These are phyloP conservation scores for Albizia julibrissin DNA, from an alignment of 306 rosid species.

Conservation along the genomic window DNA sequence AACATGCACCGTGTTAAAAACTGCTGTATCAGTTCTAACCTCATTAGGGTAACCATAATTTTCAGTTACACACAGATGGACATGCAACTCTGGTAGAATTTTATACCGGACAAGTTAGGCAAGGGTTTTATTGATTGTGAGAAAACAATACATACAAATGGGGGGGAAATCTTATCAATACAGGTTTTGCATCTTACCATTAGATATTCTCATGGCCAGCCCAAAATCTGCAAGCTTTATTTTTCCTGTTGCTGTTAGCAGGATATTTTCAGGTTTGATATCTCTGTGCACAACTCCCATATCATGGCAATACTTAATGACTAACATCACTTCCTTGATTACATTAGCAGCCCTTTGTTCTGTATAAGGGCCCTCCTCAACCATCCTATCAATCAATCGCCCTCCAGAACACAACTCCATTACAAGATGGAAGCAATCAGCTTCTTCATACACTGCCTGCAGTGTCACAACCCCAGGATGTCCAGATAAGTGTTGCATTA, in stretches of 20 bases:
- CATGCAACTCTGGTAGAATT: not conserved
- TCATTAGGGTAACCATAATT: slow-evolving; percentile 9
- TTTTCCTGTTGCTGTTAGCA: slow-evolving; percentile 76
- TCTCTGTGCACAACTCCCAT: slow-evolving; percentile 99
- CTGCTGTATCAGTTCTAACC: not conserved
- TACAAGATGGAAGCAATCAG: slow-evolving; percentile 86
- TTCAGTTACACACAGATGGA: not conserved
- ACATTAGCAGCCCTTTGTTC: slow-evolving; percentile 84
- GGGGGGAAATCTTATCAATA: not conserved
- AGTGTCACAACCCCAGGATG: slow-evolving; percentile 94
- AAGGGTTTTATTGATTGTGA: slow-evolving; percentile 8
- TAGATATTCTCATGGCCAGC: slow-evolving; percentile 88
- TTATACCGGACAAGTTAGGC: not conserved
- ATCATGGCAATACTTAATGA: slow-evolving; percentile 95
- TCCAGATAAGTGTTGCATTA: slow-evolving; percentile 98
- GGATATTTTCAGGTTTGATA: slow-evolving; percentile 95
- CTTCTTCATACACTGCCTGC: slow-evolving; percentile 91
- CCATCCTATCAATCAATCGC: slow-evolving; percentile 78
- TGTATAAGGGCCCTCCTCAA: slow-evolving; percentile 70
- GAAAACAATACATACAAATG: not conserved
- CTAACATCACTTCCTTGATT: slow-evolving; percentile 92
- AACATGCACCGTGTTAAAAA: not conserved
- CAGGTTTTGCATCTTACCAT: slow-evolving; percentile 49
- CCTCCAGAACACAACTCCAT: slow-evolving; percentile 97
- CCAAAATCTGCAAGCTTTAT: slow-evolving; percentile 99